These are phyloP conservation scores for Toxicodendron radicans DNA, from an alignment of 345 rosid genomes.

Conservation along the genomic window DNA sequence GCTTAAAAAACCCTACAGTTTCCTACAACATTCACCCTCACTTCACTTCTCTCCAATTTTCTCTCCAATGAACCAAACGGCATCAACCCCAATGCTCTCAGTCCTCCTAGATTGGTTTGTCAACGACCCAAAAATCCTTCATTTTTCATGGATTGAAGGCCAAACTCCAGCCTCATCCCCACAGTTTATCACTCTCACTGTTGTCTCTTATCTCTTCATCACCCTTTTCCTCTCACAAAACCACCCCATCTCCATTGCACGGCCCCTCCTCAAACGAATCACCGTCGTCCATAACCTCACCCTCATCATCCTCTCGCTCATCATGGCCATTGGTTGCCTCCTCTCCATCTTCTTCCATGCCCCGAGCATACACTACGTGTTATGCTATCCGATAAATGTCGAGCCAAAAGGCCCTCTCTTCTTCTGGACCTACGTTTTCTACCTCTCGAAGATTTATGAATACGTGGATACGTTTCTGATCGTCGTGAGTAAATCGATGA, in stretches of 20 bases:
- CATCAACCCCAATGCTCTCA: neutral
- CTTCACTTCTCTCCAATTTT: neutral
- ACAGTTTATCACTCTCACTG: constrained; percentile 29
- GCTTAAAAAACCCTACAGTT: neutral
- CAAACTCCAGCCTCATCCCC: constrained; percentile 39
- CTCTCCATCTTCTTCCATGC: constrained; percentile 31
- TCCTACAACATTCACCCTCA: neutral
- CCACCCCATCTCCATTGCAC: neutral
- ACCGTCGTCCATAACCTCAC: constrained; percentile 37
- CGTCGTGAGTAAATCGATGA: constrained; percentile 37
- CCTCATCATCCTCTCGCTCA: constrained; percentile 33
- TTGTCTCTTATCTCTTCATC: constrained; percentile 34
- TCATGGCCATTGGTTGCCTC: constrained; percentile 44
- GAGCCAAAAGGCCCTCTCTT: constrained; percentile 54
- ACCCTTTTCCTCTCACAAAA: constrained; percentile 22
- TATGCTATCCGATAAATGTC: constrained; percentile 54
- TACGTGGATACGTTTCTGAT: constrained; percentile 60
- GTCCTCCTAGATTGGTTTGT: constrained; percentile 33
- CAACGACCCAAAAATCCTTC: constrained; percentile 34
- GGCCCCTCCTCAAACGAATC: constrained; percentile 16
- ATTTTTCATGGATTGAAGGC: constrained; percentile 38
- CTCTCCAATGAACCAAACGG: neutral
- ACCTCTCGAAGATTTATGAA: constrained; percentile 65
- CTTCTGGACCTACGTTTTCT: constrained; percentile 69
- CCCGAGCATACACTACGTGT: constrained; percentile 32